Evolutionary conservation across 2,329 filamentous ascomycete genomes (phyloP).

Genomic region (Orbilia blumenaviensis): DNA sequence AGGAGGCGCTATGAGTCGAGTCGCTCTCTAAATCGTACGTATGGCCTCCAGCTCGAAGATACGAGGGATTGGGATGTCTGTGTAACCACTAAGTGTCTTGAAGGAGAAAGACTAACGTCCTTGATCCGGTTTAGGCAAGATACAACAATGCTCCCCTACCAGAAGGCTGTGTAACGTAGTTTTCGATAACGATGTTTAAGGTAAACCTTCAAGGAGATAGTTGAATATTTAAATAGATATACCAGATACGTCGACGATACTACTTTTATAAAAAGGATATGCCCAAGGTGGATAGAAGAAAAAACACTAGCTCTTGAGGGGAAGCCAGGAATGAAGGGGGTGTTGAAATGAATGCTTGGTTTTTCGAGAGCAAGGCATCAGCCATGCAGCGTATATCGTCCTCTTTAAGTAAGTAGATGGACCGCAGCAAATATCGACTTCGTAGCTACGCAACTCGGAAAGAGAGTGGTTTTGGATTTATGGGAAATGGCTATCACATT

Average conservation of each 20-base stretch:
- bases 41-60: too few species aligned
- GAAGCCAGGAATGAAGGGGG: conserved; percentile 16
- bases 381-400: background rate
- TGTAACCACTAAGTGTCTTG: background rate
- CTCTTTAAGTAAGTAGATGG: conserved; percentile 15
- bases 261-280: conserved; percentile 8
- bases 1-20: too few species aligned
- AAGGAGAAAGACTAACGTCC: background rate
- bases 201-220: background rate
- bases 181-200: background rate
- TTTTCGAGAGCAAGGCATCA: conserved; percentile 13
- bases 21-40: too few species aligned
- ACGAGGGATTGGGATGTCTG: background rate
- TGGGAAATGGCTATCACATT: conserved; percentile 17
- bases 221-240: background rate
- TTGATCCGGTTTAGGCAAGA: background rate
- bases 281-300: background rate
- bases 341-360: conserved; percentile 26
- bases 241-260: background rate
- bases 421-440: background rate
- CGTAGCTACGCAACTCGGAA: background rate
- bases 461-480: conserved; percentile 11
- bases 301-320: background rate
- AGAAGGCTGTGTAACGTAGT: background rate
- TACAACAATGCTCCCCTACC: background rate